These are phyloP conservation scores for Hortiboletus campestris DNA, from an alignment of 768 basidiomycete species.

Conservation along the genomic window DNA sequence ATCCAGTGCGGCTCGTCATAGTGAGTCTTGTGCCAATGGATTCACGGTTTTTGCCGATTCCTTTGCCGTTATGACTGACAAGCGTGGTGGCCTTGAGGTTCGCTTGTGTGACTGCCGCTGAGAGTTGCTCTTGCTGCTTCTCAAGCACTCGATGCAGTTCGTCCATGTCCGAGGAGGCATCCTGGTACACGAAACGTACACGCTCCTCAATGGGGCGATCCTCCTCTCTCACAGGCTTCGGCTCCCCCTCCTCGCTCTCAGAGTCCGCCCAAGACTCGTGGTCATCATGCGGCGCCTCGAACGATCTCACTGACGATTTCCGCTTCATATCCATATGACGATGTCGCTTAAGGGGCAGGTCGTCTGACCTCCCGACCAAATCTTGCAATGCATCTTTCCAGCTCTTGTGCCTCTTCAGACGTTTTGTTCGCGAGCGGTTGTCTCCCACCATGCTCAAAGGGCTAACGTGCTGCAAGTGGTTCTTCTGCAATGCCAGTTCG, in stretches of 20 bases:
- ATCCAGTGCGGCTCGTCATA: slow-evolving; percentile 93
- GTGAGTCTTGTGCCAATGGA: slow-evolving; percentile 86
- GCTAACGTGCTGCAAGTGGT: slow-evolving; percentile 85
- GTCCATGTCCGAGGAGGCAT: slow-evolving; percentile 12
- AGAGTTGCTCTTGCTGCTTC: slow-evolving; percentile 51
- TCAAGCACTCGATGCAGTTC: slow-evolving; percentile 32
- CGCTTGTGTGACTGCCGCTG: slow-evolving; percentile 50
- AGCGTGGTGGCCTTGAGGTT: slow-evolving; percentile 43
- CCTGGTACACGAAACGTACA: slow-evolving; percentile 55
- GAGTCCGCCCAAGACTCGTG: slow-evolving; percentile 53
- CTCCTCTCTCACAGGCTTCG: slow-evolving; percentile 53
- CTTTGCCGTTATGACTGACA: slow-evolving; percentile 31
- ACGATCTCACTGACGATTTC: slow-evolving; percentile 28
- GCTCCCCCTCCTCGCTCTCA: slow-evolving; percentile 51
- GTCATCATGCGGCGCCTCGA: slow-evolving; percentile 36
- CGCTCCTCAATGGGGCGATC: slow-evolving; percentile 76
- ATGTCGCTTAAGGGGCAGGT: slow-evolving; percentile 10
- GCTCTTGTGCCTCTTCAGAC: slow-evolving; percentile 52
- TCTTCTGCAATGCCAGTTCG: slow-evolving; percentile 73
- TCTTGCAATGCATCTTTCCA: slow-evolving; percentile 60
- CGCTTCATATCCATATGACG: slow-evolving; percentile 27
- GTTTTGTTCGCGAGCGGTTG: slow-evolving; percentile 36
- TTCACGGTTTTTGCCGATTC: slow-evolving; percentile 40
- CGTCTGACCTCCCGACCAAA: slow-evolving; percentile 42
- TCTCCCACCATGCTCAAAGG: slow-evolving; percentile 92